phyloP scores from a whole-genome alignment of 345 rosid species.

The Hevea brasiliensis region DNA sequence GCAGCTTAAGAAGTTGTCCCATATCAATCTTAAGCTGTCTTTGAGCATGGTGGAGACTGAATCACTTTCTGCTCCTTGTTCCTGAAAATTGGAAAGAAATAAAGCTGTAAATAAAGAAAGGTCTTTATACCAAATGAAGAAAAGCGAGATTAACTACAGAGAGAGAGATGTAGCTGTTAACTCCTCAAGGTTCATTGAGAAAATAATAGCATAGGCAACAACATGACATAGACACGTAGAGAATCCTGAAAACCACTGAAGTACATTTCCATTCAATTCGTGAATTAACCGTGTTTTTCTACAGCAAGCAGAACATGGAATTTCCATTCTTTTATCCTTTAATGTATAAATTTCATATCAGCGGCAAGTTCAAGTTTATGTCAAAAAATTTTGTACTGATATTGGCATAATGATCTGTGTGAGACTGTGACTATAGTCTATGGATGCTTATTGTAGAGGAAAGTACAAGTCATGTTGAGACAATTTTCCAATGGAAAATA shows the following conservation, averaged over 20 bases:
- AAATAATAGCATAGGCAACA: background rate
- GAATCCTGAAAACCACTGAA: background rate
- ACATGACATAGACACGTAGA: background rate
- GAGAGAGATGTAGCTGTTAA: no score
- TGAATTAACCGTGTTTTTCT: no score
- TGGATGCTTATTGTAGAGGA: no score
- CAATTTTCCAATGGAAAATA: no score
- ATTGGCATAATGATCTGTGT: no score
- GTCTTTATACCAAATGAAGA: no score
- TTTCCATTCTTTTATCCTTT: no score
- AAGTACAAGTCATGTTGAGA: no score
- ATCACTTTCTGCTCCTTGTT: conserved; percentile 19
- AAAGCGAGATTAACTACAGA: background rate
- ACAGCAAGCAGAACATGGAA: no score
- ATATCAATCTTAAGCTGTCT: conserved; percentile 40
- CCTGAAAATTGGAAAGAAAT: conserved; percentile 28
- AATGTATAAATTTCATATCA: no score
- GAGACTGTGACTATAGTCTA: no score
- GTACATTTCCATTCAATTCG: background rate
- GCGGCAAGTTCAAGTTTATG: background rate
- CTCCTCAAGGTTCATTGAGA: no score
- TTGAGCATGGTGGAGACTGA: conserved; percentile 31
- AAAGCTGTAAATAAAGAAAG: background rate
- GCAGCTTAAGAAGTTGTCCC: conserved; percentile 40
- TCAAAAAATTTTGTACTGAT: background rate